Evolutionary conservation across 768 basidiomycete genomes (phyloP).

Genomic region (Sarcomyxa edulis): DNA sequence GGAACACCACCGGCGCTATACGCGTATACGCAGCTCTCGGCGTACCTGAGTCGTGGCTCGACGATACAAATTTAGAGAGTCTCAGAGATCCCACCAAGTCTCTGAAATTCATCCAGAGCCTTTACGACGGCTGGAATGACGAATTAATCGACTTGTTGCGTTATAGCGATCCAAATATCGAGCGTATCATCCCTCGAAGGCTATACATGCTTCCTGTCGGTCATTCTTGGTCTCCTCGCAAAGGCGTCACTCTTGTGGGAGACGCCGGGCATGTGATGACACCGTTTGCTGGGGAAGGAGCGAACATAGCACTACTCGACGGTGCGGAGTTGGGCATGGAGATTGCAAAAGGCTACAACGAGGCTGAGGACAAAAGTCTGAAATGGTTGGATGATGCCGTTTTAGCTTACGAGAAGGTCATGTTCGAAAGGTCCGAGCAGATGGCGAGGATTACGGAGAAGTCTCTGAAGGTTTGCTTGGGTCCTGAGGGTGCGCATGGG

Average conservation of each 20-base stretch:
- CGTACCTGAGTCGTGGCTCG: constrained; percentile 7
- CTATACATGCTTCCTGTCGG: constrained; percentile 1
- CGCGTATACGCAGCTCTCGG: constrained; percentile 14
- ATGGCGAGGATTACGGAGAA: constrained; percentile 52
- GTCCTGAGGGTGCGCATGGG: too few species aligned
- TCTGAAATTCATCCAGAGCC: too few species aligned
- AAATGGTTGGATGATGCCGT: too few species aligned
- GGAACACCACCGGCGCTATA: constrained; percentile 19
- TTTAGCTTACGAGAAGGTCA: too few species aligned
- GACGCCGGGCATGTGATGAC: constrained; percentile 33
- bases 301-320: constrained; percentile 23
- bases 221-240: background rate
- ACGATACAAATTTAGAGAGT: background rate
- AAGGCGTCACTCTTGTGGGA: constrained; percentile 14
- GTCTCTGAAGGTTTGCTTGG: too few species aligned
- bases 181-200: background rate
- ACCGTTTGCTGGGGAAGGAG: constrained; percentile 29
- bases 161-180: background rate
- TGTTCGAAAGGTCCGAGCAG: too few species aligned
- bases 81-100: background rate
- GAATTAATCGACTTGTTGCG: background rate
- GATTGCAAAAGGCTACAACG: too few species aligned
- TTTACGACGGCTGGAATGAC: constrained; percentile 2
- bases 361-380: too few species aligned
- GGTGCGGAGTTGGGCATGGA: constrained; percentile 1